Conservation (phyloP, 306 rosid species). For the Dicorynia guianensis region DNA sequence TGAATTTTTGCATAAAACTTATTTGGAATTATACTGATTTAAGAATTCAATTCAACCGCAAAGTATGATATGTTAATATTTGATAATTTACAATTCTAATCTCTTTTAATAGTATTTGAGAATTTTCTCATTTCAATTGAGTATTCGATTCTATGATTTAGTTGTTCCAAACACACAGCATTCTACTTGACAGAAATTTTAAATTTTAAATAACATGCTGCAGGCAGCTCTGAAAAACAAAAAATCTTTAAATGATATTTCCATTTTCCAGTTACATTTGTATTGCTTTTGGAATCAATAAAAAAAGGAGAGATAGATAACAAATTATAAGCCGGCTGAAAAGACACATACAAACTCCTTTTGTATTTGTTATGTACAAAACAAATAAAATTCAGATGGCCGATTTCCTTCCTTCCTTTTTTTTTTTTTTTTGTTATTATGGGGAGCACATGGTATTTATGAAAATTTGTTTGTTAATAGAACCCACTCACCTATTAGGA, state of each 20-base stretch:
- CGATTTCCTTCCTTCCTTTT: neutral
- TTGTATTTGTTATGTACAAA: neutral
- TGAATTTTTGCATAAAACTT: no score
- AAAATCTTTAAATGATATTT: neutral
- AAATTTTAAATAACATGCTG: conserved; percentile 6
- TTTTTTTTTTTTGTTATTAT: neutral
- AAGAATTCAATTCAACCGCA: no score
- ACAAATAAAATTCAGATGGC: neutral
- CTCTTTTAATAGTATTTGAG: no score
- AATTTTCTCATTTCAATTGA: no score
- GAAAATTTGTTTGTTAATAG: no score
- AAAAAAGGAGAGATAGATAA: neutral
- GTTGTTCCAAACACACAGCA: neutral
- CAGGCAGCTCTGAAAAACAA: neutral
- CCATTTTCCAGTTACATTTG: neutral
- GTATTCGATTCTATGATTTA: no score
- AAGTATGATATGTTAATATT: no score
- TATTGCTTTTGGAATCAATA: neutral
- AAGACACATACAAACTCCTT: conserved; percentile 1
- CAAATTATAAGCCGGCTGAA: neutral
- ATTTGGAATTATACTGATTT: no score
- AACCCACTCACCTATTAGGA: no score
- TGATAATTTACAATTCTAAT: no score
- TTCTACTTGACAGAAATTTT: conserved; percentile 19
- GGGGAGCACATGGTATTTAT: no score